Percentiles rank a stretch among this genome's conserved stretches.
These are phyloP conservation scores for Macadamia tetraphylla DNA, from an alignment of 164 flowering plant genomes.

Conservation along the genomic window DNA sequence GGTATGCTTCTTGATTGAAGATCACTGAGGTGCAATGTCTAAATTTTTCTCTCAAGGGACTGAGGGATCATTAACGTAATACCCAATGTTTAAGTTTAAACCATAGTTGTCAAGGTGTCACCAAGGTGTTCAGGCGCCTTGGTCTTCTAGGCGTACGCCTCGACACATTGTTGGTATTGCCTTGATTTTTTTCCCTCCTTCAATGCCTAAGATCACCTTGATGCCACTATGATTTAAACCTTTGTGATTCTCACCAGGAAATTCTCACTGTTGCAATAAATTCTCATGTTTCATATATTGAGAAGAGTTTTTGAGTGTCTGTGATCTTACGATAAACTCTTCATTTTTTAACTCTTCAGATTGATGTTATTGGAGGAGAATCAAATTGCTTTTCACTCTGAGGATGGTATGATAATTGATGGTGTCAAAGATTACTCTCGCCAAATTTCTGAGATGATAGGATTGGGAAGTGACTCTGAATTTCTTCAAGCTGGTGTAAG, in stretches of 20 bases:
- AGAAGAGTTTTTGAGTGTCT: background rate
- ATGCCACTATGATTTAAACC: background rate
- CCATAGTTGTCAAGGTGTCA: background rate
- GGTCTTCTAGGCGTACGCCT: too few relatives aligned
- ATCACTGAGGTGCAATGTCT: background rate
- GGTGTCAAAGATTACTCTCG: conserved; percentile 92
- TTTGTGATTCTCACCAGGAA: background rate
- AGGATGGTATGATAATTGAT: conserved; percentile 70
- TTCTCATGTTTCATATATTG: background rate
- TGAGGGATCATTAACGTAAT: background rate
- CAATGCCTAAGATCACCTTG: too few relatives aligned
- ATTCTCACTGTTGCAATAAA: background rate
- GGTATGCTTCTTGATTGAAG: conserved; percentile 36
- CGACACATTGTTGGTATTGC: too few relatives aligned
- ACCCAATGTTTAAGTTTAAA: background rate
- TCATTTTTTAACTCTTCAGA: conserved; percentile 30
- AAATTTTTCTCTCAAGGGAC: background rate
- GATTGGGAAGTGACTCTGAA: conserved; percentile 75
- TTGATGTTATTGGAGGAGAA: conserved; percentile 95
- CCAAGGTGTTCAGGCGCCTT: too few relatives aligned
- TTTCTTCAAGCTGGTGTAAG: conserved; percentile 89
- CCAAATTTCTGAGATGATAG: conserved; percentile 92
- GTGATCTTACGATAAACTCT: background rate
- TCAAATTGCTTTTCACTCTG: conserved; percentile 92
- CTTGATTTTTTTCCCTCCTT: too few relatives aligned